Evolutionary conservation across 306 rosid species (phyloP).

Genomic region (Vigna nakashimae): DNA sequence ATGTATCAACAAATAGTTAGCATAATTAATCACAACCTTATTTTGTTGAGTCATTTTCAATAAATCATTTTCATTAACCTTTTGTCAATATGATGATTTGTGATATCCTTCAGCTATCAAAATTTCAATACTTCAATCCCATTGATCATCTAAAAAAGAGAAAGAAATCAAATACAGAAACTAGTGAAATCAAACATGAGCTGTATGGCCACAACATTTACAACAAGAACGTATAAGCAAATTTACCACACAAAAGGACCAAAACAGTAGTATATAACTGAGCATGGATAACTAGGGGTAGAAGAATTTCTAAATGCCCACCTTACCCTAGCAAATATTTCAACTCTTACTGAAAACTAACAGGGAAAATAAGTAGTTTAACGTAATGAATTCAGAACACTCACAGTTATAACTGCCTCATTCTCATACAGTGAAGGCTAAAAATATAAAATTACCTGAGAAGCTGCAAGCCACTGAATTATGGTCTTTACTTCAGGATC

Average conservation of each 20-base stretch:
- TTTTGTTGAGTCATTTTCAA: slow-evolving; percentile 5
- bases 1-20: neutral
- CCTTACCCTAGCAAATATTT: neutral
- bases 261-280: neutral
- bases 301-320: neutral
- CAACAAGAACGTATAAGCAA: neutral
- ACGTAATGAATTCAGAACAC: slow-evolving; percentile 15
- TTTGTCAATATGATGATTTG: neutral
- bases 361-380: neutral
- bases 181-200: neutral
- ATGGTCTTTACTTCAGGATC: slow-evolving; percentile 90
- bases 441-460: slow-evolving; percentile 72
- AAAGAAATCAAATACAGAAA: neutral
- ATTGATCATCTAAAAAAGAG: neutral
- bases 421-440: neutral
- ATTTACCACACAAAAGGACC: neutral
- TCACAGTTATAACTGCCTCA: neutral
- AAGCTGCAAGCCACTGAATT: slow-evolving; percentile 97
- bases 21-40: neutral
- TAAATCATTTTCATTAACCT: slow-evolving; percentile 6
- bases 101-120: neutral
- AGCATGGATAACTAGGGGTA: neutral
- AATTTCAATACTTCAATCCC: neutral
- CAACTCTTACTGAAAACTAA: neutral
- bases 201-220: neutral